Evolutionary conservation across 2,329 filamentous ascomycete species (phyloP).

Genomic region (Cytospora leucostoma): DNA sequence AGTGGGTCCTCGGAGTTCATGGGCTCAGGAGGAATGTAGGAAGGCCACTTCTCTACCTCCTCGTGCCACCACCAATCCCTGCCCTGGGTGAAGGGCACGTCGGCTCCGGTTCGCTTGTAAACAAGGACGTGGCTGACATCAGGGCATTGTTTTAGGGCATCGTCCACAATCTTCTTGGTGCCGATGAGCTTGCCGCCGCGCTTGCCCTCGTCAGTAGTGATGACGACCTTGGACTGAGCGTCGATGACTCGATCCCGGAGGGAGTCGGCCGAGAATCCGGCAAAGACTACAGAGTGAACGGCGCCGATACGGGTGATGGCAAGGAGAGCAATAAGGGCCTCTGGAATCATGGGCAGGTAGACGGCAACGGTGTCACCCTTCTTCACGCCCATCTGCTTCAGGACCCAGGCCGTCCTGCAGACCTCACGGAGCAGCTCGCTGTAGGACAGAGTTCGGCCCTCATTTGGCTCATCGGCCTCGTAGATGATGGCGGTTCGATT

Average conservation of each 20-base stretch:
- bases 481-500: slow-evolving; percentile 96
- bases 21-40: slow-evolving; percentile 84
- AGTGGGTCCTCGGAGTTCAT: slow-evolving; percentile 95
- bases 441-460: slow-evolving; percentile 90
- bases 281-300: slow-evolving; percentile 96
- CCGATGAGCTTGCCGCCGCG: slow-evolving; percentile 95
- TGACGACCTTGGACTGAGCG: slow-evolving; percentile 87
- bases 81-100: slow-evolving; percentile 85
- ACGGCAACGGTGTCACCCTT: slow-evolving; percentile 98
- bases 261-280: slow-evolving; percentile 95
- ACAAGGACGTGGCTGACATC: slow-evolving; percentile 84
- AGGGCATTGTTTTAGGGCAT: slow-evolving; percentile 94
- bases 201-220: slow-evolving; percentile 97
- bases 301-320: slow-evolving; percentile 92
- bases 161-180: slow-evolving; percentile 99
- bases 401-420: slow-evolving; percentile 79
- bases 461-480: slow-evolving; percentile 87
- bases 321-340: slow-evolving; percentile 87
- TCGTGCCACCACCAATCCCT: slow-evolving; percentile 99
- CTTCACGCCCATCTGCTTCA: slow-evolving; percentile 93
- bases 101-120: slow-evolving; percentile 91
- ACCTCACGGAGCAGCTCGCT: slow-evolving; percentile 91
- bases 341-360: slow-evolving; percentile 98
- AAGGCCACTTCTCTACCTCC: slow-evolving; percentile 94
- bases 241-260: slow-evolving; percentile 93